phyloP scores from a whole-genome alignment of 169 alveolate genomes.

The Plasmodium sp. region DNA sequence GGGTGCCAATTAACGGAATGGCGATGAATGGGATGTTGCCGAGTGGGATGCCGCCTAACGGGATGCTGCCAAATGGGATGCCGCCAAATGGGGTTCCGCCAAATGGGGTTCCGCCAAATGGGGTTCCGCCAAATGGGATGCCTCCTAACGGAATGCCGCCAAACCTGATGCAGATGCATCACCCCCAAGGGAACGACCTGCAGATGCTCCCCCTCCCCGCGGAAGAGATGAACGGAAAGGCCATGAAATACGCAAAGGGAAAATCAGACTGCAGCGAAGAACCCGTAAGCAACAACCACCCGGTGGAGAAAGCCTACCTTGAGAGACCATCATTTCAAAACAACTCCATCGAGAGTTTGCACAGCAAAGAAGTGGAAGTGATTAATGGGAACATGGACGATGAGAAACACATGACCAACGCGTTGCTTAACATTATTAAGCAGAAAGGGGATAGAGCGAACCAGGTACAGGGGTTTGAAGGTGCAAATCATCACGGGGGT shows the following conservation, averaged over 20 bases:
- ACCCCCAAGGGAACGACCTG: not conserved
- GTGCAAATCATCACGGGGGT: not conserved
- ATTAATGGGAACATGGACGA: not conserved
- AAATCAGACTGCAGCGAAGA: not conserved
- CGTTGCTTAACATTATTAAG: slow-evolving; percentile 30
- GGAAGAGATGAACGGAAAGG: not conserved
- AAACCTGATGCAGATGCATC: not conserved
- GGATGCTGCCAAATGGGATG: not conserved
- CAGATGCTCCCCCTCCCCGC: not conserved
- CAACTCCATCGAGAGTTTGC: not conserved
- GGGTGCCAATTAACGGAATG: not conserved
- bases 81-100: not conserved
- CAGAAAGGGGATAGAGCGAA: not conserved
- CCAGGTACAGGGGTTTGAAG: not conserved
- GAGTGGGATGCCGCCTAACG: not conserved
- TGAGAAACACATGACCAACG: slow-evolving; percentile 31
- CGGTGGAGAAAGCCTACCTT: not conserved
- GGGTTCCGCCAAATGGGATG: not conserved
- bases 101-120: not conserved
- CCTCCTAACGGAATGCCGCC: not conserved
- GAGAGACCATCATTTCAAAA: not conserved
- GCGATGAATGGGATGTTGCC: not conserved
- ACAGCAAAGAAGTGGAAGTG: not conserved
- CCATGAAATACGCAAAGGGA: not conserved
- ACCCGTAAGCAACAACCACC: not conserved